Evolutionary conservation across 805 yeast genomes (phyloP).

Genomic region (Zygosaccharomyces bisporus): DNA sequence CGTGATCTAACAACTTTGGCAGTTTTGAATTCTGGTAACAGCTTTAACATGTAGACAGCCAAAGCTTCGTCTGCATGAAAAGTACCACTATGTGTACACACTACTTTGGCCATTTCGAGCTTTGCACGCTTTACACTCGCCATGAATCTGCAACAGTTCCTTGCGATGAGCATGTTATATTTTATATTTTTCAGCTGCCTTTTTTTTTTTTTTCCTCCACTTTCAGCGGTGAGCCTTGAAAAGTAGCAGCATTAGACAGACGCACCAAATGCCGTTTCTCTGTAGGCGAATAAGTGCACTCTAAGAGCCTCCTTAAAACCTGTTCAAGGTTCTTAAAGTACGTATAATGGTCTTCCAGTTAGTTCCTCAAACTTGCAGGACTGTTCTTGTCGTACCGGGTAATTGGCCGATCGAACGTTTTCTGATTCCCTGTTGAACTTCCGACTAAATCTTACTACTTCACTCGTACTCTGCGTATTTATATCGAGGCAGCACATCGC

Average conservation of each 20-base stretch:
- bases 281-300: not conserved
- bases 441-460: not conserved
- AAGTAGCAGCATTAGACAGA: not conserved
- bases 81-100: conserved; percentile 89
- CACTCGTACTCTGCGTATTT: not conserved
- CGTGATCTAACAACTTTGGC: conserved; percentile 80
- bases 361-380: not conserved
- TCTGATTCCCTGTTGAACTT: not conserved
- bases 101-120: conserved; percentile 40
- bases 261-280: not conserved
- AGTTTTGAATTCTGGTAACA: conserved; percentile 62
- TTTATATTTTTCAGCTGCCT: not conserved
- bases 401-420: not conserved
- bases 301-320: not conserved
- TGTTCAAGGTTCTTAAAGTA: not conserved
- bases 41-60: conserved; percentile 81
- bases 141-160: conserved; percentile 5
- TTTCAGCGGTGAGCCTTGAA: conserved; percentile 2
- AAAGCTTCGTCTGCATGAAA: conserved; percentile 97
- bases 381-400: conserved; percentile 5
- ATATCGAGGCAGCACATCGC: not conserved
- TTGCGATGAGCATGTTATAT: not conserved
- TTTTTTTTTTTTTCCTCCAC: not conserved
- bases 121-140: conserved; percentile 20
- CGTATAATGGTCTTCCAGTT: not conserved